Base-by-base conservation (phyloP, 1,139 yeast species). In the Nakaseomyces kungkrabaensis region DNA sequence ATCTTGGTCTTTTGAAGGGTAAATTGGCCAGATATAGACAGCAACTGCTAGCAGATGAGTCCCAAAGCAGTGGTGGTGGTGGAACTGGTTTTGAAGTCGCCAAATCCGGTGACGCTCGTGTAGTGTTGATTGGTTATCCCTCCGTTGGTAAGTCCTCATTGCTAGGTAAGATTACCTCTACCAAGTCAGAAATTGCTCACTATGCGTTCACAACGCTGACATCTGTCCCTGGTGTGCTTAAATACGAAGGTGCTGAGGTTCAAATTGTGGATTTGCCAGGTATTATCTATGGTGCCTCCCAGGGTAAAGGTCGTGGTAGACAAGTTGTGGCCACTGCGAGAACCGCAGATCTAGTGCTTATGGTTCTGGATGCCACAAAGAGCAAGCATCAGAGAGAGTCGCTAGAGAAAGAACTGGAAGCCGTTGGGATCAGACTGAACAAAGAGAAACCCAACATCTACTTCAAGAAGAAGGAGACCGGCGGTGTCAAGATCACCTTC, bases 211-310 rank as follows among this genome's bases (percentile, higher is more conserved):
- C 98, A 4, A 92, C 98, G 0, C 76, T 92, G 66, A 92, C 98
- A 0, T 88, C 97, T 0, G 97, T 92, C 29, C 97, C 97, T 0
- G 97, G 97, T 47, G 92, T 90, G 17, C 73, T 92, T 59, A 92
- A 89, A 65, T 88, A 90, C 64, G 89, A 89, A 65, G 97, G 97
- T 40, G 96, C 98, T 0, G 97, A 90, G 63, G 89, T 92, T 52
- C 98, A 92, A 69, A 84, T 92, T 59, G 90, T 92, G 17, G 98
- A 92, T 77, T 72, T 92, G 53, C 98, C 98, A 0, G 98, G 98
- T 67, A 92, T 92, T 60, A 92, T 92, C 54, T 88, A 87, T 65
- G 97, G 97, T 41, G 98, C 98, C 11, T 77, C 95, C 31, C 96
- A 87, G 65, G 98, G 98, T 62, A 89, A 90, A 67, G 98, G 98